Evolutionary conservation across 257 asterid genomes (phyloP), one percentile per base, ranked within the genome.

Genomic region (Leptodermis oblonga): DNA sequence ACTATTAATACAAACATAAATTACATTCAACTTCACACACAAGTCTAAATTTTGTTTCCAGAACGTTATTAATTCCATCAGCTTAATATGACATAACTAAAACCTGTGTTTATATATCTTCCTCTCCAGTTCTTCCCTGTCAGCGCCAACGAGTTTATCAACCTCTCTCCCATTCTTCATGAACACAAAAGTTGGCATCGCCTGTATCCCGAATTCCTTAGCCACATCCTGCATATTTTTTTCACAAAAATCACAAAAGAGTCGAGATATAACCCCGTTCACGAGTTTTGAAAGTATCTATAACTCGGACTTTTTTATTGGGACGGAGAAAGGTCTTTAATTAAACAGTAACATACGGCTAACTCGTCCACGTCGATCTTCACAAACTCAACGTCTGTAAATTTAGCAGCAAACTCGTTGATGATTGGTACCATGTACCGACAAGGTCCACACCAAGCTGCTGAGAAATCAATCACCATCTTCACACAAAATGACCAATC

Each of bases 361-460:
- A 89, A 37, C 80, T 84, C 88, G 66, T 87, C 95, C 2, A 84
- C 88, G 73, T 88, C 92, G 63, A 91, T 87, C 88, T 81, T 88
- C 84, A 85, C 68, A 80, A 91, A 88, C 72, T 85, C 92, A 3
- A 87, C 86, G 20, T 88, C 87, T 1, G 79, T 62, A 67, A 78
- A 90, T 58, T 73, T 82, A 7, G 80, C 80, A 12, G 96, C 85
- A 39, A 90, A 78, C 53, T 81, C 95, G 1, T 80, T 70, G 49
- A 92, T 41, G 4, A 79, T 73, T 15, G 92, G 95, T 23, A 70
- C 82, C 64, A 90, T 84, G 59, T 6, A 43, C 69, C 79, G 71
- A 41, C 90, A 90, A 17, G 96, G 94, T 67, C 90, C 88, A 23
- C 94, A 88, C 96, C 97, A 88, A 26, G 88, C 39, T 10, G 96